phyloP scores from a whole-genome alignment of 2,329 filamentous ascomycete species.

The Penicillium freii region DNA sequence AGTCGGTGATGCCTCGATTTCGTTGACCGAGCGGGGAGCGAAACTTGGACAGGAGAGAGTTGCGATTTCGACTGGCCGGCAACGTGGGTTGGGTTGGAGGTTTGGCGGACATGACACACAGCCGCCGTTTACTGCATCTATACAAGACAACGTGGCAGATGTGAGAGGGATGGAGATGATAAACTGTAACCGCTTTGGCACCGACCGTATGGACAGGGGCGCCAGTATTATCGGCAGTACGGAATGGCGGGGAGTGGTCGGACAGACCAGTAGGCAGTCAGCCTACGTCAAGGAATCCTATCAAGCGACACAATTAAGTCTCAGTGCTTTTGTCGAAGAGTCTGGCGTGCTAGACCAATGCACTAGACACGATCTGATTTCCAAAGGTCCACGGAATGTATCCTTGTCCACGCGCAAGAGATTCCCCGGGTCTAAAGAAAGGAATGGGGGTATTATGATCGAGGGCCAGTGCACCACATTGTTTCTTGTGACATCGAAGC shows the following conservation, averaged over 20 bases:
- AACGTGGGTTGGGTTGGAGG: slow-evolving; percentile 33
- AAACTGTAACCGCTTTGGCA: slow-evolving; percentile 10
- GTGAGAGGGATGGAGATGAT: slow-evolving; percentile 8
- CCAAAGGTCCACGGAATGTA: slow-evolving; percentile 20
- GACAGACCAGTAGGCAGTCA: slow-evolving; percentile 6
- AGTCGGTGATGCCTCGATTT: slow-evolving; percentile 59
- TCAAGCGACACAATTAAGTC: slow-evolving; percentile 10
- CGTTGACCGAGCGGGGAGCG: slow-evolving; percentile 54
- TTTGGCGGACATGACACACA: slow-evolving; percentile 45
- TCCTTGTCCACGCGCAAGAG: slow-evolving; percentile 9
- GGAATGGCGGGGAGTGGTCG: slow-evolving; percentile 5
- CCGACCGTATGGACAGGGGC: slow-evolving; percentile 6
- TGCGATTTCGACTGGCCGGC: slow-evolving; percentile 42
- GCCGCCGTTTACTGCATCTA: slow-evolving; percentile 33
- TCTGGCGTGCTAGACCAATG: slow-evolving; percentile 6
- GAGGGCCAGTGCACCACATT: slow-evolving; percentile 23
- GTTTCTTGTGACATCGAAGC: slow-evolving; percentile 20
- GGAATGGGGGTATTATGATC: slow-evolving; percentile 21
- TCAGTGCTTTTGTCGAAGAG: slow-evolving; percentile 9
- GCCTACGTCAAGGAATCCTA: slow-evolving; percentile 10
- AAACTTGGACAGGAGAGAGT: slow-evolving; percentile 53
- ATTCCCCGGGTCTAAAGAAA: slow-evolving; percentile 14
- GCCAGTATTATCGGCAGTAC: slow-evolving; percentile 2
- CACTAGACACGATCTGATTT: slow-evolving; percentile 15
- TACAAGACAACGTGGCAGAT: slow-evolving; percentile 26